These are phyloP conservation scores for Emergomyces pasteurianus DNA, from an alignment of 2,329 filamentous ascomycete genomes.

Conservation along the genomic window DNA sequence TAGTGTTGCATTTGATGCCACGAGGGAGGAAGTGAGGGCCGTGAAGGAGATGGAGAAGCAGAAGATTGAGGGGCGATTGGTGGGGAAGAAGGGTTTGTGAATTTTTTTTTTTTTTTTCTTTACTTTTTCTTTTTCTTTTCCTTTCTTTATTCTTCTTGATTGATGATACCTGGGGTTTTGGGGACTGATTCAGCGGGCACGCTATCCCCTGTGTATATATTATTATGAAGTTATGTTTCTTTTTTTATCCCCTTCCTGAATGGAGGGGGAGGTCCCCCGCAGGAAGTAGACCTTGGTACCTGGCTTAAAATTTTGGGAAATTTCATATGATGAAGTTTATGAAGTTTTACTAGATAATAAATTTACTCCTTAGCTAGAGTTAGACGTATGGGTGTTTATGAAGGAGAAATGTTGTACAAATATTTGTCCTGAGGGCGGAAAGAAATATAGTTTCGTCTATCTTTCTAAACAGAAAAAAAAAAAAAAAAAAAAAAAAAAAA, in stretches of 20 bases:
- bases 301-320: too few relatives aligned
- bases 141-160: conserved; percentile 5
- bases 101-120: conserved; percentile 18
- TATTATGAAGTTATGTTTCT: not conserved
- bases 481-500: not conserved
- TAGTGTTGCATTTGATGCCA: conserved; percentile 61
- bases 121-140: not conserved
- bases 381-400: not conserved
- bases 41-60: conserved; percentile 54
- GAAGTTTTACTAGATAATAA: too few relatives aligned
- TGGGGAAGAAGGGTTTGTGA: conserved; percentile 3
- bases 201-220: not conserved
- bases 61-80: conserved; percentile 62
- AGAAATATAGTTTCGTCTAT: not conserved
- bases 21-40: conserved; percentile 60
- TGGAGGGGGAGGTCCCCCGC: too few relatives aligned
- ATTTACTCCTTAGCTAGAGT: too few relatives aligned
- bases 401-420: not conserved
- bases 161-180: not conserved
- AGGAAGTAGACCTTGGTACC: not conserved
- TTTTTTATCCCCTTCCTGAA: not conserved
- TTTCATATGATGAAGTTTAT: too few relatives aligned
- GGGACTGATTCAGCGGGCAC: not conserved
- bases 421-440: too few relatives aligned
- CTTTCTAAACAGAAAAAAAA: not conserved